phyloP scores from a whole-genome alignment of 345 rosid species.

The Camelina laxa region DNA sequence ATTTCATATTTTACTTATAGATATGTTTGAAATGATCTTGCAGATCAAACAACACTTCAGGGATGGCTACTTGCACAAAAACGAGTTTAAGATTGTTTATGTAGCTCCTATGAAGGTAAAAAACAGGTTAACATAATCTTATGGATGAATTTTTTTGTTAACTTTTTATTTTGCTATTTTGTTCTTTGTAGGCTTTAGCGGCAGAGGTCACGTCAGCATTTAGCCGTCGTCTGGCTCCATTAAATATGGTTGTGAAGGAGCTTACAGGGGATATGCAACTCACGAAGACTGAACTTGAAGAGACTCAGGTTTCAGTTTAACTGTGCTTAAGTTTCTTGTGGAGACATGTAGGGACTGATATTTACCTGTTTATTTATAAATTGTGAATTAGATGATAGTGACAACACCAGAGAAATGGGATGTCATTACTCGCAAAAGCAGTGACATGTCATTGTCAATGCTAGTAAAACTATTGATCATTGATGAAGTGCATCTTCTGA shows the following conservation, averaged over 20 bases:
- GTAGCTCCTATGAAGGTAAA: slow-evolving; percentile 99
- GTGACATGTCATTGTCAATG: slow-evolving; percentile 98
- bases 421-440: slow-evolving; percentile 99
- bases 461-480: slow-evolving; percentile 95
- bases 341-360: slow-evolving; percentile 27
- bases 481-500: slow-evolving; percentile 98
- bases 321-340: slow-evolving; percentile 25
- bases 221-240: slow-evolving; percentile 86
- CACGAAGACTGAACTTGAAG: slow-evolving; percentile 83
- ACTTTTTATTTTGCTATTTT: slow-evolving; percentile 19
- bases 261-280: slow-evolving; percentile 99
- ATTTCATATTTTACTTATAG: slow-evolving; percentile 2
- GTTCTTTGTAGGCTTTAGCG: slow-evolving; percentile 79
- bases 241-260: slow-evolving; percentile 91
- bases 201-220: slow-evolving; percentile 95
- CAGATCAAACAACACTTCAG: slow-evolving; percentile 95
- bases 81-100: slow-evolving; percentile 95
- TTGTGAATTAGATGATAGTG: slow-evolving; percentile 85
- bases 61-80: slow-evolving; percentile 93
- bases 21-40: slow-evolving; percentile 35
- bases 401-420: slow-evolving; percentile 99
- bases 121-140: slow-evolving; percentile 12
- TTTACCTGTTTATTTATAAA: slow-evolving; percentile 21
- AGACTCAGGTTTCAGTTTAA: slow-evolving; percentile 77
- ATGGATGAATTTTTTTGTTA: slow-evolving; percentile 7